Base-by-base conservation (phyloP, 2,329 filamentous ascomycete species). In the Pyricularia pennisetigena region DNA sequence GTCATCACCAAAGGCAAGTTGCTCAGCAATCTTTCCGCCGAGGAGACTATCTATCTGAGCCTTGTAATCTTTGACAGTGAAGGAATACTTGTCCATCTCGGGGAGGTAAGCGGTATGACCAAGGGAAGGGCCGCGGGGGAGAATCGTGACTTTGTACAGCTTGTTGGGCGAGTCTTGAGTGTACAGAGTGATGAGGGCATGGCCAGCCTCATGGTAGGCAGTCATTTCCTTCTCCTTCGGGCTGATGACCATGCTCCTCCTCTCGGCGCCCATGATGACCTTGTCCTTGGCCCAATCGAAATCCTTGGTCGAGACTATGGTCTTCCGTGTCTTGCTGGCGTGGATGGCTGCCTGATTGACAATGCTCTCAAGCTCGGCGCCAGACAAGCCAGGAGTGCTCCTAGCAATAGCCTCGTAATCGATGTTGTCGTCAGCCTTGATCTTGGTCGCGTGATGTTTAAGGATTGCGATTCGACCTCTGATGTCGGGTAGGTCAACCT, bases 241-340 rank as follows among this genome's bases (percentile, higher is more conserved):
- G 62, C 90, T 91, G 68, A 99, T 94, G 68, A 97, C 86, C 80
- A 94, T 93, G 72, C 90, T 97, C 77, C 89, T 91, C 76, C 90
- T 88, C 81, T 99, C 95, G 2, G 94, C 92, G 54, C 95, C 95
- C 93, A 99, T 97, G 78, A 97, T 90, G 68, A 99, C 92, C 80
- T 95, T 95, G 82, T 99, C 95, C 80, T 97, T 98, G 69, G 95
- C 95, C 94, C 94, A 99, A 73, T 97, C 94, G 71, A 98, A 89
- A 75, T 98, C 93, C 41, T 85, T 79, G 78, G 93, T 90, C 14
- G 86, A 85, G 67, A 99, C 92, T 64, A 89, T 85, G 69, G 83
- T 83, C 57, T 90, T 86, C 79, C 94, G 95, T 72, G 91, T 86
- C 77, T 95, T 93, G 74, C 93, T 97, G n/a, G 95, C 95, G 74